Conservation (phyloP, 306 rosid species). For the Cyclanthera cordifolia region DNA sequence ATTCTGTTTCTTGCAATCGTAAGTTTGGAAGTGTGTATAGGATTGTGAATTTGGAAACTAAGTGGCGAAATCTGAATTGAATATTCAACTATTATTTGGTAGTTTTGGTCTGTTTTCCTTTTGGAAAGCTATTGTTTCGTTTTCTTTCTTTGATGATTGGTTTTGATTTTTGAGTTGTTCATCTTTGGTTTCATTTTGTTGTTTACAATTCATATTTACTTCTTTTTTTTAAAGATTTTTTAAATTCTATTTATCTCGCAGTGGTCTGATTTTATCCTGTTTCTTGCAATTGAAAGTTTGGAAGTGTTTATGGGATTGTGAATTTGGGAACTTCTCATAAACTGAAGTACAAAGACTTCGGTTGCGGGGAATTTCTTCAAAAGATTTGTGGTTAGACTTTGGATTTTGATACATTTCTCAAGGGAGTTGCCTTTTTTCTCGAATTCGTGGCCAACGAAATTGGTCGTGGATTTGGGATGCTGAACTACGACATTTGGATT, state of each 20-base stretch:
- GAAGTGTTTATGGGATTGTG: not conserved
- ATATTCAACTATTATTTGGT: no score
- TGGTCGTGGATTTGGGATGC: conserved; percentile 24
- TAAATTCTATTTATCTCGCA: not conserved
- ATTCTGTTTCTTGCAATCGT: no score
- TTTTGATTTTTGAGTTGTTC: no score
- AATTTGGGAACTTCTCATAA: not conserved
- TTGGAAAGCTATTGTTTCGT: no score
- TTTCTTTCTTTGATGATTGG: no score
- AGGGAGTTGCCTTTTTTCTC: not conserved
- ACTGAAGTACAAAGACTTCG: not conserved
- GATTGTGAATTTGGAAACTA: no score
- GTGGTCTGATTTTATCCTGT: not conserved
- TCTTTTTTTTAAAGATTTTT: no score
- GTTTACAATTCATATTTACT: no score
- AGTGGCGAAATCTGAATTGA: no score
- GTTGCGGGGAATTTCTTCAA: not conserved
- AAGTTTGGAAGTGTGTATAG: no score
- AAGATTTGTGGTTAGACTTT: conserved; percentile 6
- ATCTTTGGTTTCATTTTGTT: no score
- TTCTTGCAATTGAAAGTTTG: not conserved
- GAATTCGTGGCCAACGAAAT: not conserved
- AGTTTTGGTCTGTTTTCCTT: not conserved
- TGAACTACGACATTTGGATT: conserved; percentile 42
- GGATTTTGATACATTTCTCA: not conserved